Evolutionary conservation across 495 filamentous ascomycete genomes (phyloP).

Genomic region (Xylaria acuta): DNA sequence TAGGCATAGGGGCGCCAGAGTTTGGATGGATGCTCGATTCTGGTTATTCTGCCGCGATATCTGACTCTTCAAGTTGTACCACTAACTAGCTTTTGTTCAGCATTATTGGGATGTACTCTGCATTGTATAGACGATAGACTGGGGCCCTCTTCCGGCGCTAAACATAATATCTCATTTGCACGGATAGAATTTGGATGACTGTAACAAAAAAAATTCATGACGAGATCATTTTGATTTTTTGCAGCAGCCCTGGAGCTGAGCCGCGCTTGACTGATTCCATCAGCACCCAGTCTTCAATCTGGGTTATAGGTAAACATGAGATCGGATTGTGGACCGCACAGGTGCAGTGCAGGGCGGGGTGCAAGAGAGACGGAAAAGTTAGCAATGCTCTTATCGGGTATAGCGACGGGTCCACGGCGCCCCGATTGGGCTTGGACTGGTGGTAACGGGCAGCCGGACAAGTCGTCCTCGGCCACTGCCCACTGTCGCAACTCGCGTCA

Average conservation of each 20-base stretch:
- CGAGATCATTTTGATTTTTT: background rate
- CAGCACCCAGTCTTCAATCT: background rate
- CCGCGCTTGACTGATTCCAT: background rate
- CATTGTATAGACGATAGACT: conserved; percentile 22
- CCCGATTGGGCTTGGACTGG: conserved; percentile 20
- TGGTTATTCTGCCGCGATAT: conserved; percentile 13
- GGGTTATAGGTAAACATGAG: background rate
- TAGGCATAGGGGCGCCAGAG: conserved; percentile 21
- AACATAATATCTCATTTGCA: conserved; percentile 13
- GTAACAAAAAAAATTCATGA: background rate
- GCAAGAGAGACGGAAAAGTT: background rate
- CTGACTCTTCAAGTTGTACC: conserved; percentile 17
- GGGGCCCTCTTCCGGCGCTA: background rate
- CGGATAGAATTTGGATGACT: background rate
- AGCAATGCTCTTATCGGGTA: background rate
- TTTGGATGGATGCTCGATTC: conserved; percentile 25
- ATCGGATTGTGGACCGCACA: background rate
- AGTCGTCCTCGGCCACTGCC: conserved; percentile 4
- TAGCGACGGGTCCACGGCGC: background rate
- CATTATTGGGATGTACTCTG: conserved; percentile 18
- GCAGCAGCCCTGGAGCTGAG: too few relatives aligned
- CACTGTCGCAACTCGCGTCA: background rate
- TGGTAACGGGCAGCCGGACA: background rate
- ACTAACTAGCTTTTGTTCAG: conserved; percentile 13
- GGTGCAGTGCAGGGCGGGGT: background rate